Percentiles rank a stretch among this genome's conserved stretches.
Conservation (phyloP, 805 yeast species). For the Pichia ethanolica region DNA sequence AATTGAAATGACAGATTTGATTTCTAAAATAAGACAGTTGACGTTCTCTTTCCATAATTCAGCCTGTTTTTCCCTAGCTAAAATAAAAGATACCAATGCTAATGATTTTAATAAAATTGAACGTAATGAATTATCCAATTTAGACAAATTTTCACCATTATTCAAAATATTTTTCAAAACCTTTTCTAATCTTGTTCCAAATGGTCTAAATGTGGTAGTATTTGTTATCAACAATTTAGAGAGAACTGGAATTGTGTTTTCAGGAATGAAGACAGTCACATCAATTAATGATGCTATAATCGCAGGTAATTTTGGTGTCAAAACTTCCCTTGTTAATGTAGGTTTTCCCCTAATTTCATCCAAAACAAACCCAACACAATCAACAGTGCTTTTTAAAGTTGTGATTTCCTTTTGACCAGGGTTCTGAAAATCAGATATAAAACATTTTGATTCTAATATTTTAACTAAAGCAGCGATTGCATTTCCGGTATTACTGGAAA, state of each 20-base stretch:
- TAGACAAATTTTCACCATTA: constrained; percentile 28
- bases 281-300: constrained; percentile 50
- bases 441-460: constrained; percentile 32
- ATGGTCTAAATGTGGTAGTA: constrained; percentile 78
- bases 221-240: constrained; percentile 44
- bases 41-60: constrained; percentile 42
- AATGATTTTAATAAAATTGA: constrained; percentile 38
- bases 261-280: constrained; percentile 32
- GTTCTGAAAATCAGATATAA: constrained; percentile 25
- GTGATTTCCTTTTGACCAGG: constrained; percentile 19
- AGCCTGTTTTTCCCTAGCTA: constrained; percentile 44
- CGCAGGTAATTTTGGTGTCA: constrained; percentile 69
- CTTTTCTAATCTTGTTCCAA: constrained; percentile 52
- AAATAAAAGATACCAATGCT: constrained; percentile 47
- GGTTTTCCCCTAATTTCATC: constrained; percentile 68
- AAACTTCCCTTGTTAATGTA: constrained; percentile 71
- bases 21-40: constrained; percentile 41
- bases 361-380: constrained; percentile 35
- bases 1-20: constrained; percentile 46
- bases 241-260: constrained; percentile 33
- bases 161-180: constrained; percentile 33
- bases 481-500: constrained; percentile 35
- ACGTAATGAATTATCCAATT: constrained; percentile 35
- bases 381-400: constrained; percentile 31
- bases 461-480: constrained; percentile 36